Evolutionary conservation across 768 basidiomycete species (phyloP), one percentile per base, ranked within the genome.

Genomic region (Xerocomus potaroensis): DNA sequence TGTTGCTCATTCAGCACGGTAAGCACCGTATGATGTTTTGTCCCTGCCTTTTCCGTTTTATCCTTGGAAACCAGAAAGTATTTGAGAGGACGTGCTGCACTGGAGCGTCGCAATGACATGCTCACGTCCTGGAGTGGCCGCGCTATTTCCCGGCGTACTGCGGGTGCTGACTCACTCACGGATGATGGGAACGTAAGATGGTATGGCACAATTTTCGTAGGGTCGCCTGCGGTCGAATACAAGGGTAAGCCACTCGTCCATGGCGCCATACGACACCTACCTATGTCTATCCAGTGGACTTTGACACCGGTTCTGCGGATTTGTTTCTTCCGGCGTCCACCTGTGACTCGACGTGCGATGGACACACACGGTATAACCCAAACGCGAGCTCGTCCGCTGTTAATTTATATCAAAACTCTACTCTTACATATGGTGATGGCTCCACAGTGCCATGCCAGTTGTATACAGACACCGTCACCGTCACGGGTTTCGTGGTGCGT

Each of bases 371-470:
- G 34, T 76, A 74, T 52, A 53, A 69, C 42, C 60, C 74, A 8
- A 53, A 57, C 10, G 24, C 48, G 8, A 69, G 65, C 9, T 61
- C 65, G 2, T 63, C 72, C 0, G 57, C 68, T 19, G 37, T 44
- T 8, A 45, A 62, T 46, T 42, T 58, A 30, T 26, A 54, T 18
- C 31, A 48, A 15, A 48, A 26, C 0, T 74, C 77, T 56, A 44
- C 50, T 1, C 63, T 77, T 21, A 0, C 41, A 22, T 79, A 76
- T 41, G 75, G 69, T 3, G 75, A 78, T 46, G 70, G 71, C 5
- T 72, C 72, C 4, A 54, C 59, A 7, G 71, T 72, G 14, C 42
- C 47, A 16, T 76, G 77, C 2, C 51, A 59, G 27, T 55, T 71
- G 22, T 76, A 71, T 22, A 22, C 60, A 18, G 76, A 77, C 46